Evolutionary conservation across 441 rosid genomes (phyloP), one percentile per base, ranked within the genome.

Genomic region (Euphorbia corollata): DNA sequence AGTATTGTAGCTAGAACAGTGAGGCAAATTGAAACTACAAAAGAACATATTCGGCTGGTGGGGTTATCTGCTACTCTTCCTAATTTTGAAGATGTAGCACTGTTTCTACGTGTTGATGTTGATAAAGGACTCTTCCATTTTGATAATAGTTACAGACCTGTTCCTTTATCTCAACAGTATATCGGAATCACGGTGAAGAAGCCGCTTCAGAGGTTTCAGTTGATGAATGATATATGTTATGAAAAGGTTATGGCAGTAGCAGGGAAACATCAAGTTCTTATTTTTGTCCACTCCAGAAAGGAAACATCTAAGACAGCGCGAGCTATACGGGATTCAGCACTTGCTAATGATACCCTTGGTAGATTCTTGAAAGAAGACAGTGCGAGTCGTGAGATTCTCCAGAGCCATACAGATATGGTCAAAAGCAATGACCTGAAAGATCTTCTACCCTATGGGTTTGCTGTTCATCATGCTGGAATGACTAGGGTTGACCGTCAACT

Each of bases 1-100:
- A 94, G 97, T 75, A 91, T 94, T 74, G 98, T 94, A n/a, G 98
- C 97, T 38, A 86, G 99, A 78, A 94, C 98, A 48, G 87, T 91
- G 23, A 86, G 96, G 75, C 99, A 88, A 71, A 88, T 85, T 76
- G 99, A 94, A 84, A 87, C 97, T 36, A 85, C 94, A 0, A 88
- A 87, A 73, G 96, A 91, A 75, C 92, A 87, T 77, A 91, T 89
- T 79, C 82, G 98, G 20, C 73, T 94, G 86, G 98, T 94, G 54
- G 98, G 98, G 19, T 76, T 91, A 74, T 94, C 99, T 2, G 97
- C 98, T 66, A 94, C 98, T 5, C 87, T 94, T 50, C 99, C 99
- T 41, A 94, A 94, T 73, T 89, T 74, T 74, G 92, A 91, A 79
- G 99, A 88, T 43, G 98, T 94, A 36, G 99, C 97, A 22, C 74